These are phyloP conservation scores for Xylaria sp. DNA, from an alignment of 2,329 filamentous ascomycete genomes.

Conservation along the genomic window DNA sequence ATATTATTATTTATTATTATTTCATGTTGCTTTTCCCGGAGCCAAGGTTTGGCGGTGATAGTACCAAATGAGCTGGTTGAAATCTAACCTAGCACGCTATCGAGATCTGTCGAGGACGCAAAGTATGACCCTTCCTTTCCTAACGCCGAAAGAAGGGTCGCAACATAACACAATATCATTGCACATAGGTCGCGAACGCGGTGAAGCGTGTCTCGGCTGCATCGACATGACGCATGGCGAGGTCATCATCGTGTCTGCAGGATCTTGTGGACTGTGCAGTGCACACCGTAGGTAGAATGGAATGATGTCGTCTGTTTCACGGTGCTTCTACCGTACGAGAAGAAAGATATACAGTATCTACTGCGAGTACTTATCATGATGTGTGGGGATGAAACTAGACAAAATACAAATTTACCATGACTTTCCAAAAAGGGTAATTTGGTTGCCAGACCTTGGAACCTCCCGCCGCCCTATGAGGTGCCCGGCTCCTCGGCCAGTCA, in stretches of 20 bases:
- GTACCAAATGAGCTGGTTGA: constrained; percentile 10
- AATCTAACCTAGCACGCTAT: constrained; percentile 11
- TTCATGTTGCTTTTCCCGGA: constrained; percentile 25
- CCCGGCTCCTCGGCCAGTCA: constrained; percentile 1
- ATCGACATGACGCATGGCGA: constrained; percentile 37
- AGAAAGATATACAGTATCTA: not conserved
- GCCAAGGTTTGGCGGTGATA: constrained; percentile 33
- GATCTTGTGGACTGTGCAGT: constrained; percentile 29
- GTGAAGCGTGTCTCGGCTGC: constrained; percentile 41
- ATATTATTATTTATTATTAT: too few species aligned
- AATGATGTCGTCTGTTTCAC: constrained; percentile 12
- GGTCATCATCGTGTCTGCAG: constrained; percentile 38
- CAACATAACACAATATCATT: constrained; percentile 10
- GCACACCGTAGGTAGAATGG: constrained; percentile 24
- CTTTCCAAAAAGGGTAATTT: constrained; percentile 40
- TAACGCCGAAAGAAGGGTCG: constrained; percentile 23
- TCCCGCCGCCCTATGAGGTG: constrained; percentile 39
- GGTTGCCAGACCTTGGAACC: constrained; percentile 32
- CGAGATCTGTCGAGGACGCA: constrained; percentile 31
- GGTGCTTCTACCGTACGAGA: constrained; percentile 2
- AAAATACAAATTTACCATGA: constrained; percentile 22
- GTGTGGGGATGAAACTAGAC: constrained; percentile 12
- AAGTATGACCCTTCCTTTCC: constrained; percentile 30
- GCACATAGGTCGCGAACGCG: constrained; percentile 30
- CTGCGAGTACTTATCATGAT: not conserved